Percentiles rank a stretch among this genome's conserved stretches.
phyloP scores from a whole-genome alignment of 2,329 filamentous ascomycete genomes.

The Colletotrichum tofieldiae region DNA sequence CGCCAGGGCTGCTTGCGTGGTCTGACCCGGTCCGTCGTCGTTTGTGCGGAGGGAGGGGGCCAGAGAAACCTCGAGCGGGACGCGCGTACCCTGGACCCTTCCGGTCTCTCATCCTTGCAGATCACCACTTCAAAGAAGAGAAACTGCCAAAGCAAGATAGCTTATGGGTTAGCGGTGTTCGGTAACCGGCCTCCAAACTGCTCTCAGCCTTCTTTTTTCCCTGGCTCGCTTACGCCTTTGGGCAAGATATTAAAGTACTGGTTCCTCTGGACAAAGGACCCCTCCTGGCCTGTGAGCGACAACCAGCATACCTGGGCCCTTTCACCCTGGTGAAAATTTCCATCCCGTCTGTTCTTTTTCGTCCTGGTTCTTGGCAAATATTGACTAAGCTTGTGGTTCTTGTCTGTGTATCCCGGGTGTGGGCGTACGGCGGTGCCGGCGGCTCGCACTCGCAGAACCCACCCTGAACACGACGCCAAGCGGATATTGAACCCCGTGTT shows the following conservation, averaged over 20 bases:
- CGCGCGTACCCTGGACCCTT: slow-evolving; percentile 41
- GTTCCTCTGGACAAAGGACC: slow-evolving; percentile 1
- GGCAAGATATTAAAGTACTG: slow-evolving; percentile 21
- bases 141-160: not conserved
- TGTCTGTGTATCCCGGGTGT: not conserved
- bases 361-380: not conserved
- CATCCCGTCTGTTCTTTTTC: not conserved
- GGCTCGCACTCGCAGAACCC: slow-evolving; percentile 2
- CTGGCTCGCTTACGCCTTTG: slow-evolving; percentile 11
- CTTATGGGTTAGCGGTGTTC: slow-evolving; percentile 4
- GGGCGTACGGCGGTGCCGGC: slow-evolving; percentile 21
- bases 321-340: not conserved
- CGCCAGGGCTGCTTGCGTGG: slow-evolving; percentile 32
- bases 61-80: slow-evolving; percentile 28
- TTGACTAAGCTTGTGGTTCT: slow-evolving; percentile 19
- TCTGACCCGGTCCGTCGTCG: slow-evolving; percentile 35
- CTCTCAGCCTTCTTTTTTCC: not conserved
- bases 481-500: slow-evolving; percentile 8
- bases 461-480: slow-evolving; percentile 26
- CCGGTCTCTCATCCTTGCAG: slow-evolving; percentile 36
- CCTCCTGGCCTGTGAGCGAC: not conserved
- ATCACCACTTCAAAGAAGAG: slow-evolving; percentile 41
- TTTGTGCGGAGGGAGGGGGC: slow-evolving; percentile 26
- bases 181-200: slow-evolving; percentile 9
- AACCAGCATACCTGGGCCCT: not conserved